Base-by-base conservation (phyloP, 768 basidiomycete species). In the Trichaptum fuscoviolaceum region DNA sequence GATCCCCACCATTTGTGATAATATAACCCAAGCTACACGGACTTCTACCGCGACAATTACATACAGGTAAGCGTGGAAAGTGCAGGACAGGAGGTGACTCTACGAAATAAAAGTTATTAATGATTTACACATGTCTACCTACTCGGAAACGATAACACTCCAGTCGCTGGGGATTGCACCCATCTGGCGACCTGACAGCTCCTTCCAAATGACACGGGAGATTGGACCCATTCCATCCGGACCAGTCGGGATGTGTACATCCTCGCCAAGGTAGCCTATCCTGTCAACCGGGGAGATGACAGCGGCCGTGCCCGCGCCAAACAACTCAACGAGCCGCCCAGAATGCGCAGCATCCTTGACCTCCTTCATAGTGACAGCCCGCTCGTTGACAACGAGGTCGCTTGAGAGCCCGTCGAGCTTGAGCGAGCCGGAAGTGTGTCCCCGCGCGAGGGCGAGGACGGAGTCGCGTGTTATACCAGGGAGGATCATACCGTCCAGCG, bases 141-240 rank as follows among this genome's bases (percentile, higher is more conserved):
- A 75, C 65, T 77, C 71, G 52, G 69, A 58, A 6, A 83, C 84
- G 9, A 82, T 74, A 26, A 91, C 87, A 73, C 87, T 91, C 94
- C 94, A 96, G 30, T 89, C 86, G 74, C 91, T 91, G 58, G 84
- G 79, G 65, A 94, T 87, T 68, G 78, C 76, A 4, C 94, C 94
- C 68, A 87, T 89, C 77, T 96, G 93, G 65, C 92, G 87, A 6
- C 80, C 84, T 9, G 79, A 77, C 1, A 88, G 80, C 67, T 82
- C 76, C 63, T 78, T 78, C 75, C 84, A 80, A 30, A 87, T 75
- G 7, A 80, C 79, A 63, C 77, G 76, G 35, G 87, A 83, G 36
- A 80, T 83, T 0, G 88, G 87, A 0, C 94, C 94, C 86, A 95
- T 87, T 0, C 93, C 93, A 67, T 86, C 89, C 65, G 77, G 75